These are phyloP conservation scores for Xerocomellus chrysenteron DNA, from an alignment of 768 basidiomycete genomes.

Conservation along the genomic window DNA sequence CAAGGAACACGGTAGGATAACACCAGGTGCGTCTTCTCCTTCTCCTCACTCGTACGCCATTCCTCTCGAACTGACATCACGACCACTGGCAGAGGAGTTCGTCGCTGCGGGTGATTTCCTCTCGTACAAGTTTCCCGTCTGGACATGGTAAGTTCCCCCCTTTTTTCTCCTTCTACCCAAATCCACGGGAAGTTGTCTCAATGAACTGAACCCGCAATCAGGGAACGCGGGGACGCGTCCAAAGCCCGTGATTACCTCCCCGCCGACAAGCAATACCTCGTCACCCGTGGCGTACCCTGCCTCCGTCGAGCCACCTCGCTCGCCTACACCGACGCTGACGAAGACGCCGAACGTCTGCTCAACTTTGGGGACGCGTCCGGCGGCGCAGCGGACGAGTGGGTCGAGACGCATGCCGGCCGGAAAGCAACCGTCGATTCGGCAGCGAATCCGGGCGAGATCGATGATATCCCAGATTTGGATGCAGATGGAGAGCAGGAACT, in stretches of 20 bases:
- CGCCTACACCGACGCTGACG: conserved; percentile 93
- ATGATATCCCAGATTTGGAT: conserved; percentile 88
- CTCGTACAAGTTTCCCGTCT: conserved; percentile 97
- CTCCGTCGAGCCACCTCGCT: conserved; percentile 89
- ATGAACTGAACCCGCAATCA: conserved; percentile 32
- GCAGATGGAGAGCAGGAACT: conserved; percentile 60
- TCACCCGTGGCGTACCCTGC: conserved; percentile 96
- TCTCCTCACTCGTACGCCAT: neutral
- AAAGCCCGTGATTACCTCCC: conserved; percentile 94
- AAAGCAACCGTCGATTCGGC: conserved; percentile 50
- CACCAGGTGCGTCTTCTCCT: conserved; percentile 63
- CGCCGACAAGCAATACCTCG: conserved; percentile 91
- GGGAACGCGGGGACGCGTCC: conserved; percentile 90
- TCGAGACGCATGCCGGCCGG: conserved; percentile 92
- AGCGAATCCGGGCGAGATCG: conserved; percentile 63
- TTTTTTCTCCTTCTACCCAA: neutral
- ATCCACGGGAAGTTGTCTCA: neutral
- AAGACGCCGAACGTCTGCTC: conserved; percentile 91
- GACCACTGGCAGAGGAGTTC: conserved; percentile 75
- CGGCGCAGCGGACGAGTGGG: conserved; percentile 85
- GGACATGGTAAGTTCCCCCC: conserved; percentile 74
- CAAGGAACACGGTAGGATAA: conserved; percentile 97
- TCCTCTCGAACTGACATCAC: conserved; percentile 10
- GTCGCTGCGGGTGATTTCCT: conserved; percentile 98
- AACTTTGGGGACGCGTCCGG: conserved; percentile 69